phyloP scores from a whole-genome alignment of 306 rosid genomes.

The Inga leiocalycina region DNA sequence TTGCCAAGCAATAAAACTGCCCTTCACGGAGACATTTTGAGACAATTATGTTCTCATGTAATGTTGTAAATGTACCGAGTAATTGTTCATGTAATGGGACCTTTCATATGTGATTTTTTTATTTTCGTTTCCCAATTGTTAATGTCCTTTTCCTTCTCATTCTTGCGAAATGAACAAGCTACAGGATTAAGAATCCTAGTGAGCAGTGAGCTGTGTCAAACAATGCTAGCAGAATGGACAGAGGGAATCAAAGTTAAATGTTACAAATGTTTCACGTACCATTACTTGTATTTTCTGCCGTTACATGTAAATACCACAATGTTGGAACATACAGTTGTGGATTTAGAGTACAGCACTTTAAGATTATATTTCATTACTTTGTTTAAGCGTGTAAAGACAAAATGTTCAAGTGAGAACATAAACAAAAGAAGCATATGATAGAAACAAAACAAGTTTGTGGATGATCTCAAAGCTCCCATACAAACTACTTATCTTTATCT shows the following conservation, averaged over 20 bases:
- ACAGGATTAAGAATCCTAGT: not conserved
- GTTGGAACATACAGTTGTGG: not conserved
- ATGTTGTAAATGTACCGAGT: not conserved
- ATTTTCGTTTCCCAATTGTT: not conserved
- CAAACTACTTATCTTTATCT: constrained; percentile 52
- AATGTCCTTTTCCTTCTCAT: not conserved
- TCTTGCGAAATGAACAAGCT: not conserved
- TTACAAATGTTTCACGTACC: not conserved
- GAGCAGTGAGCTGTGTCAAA: no score
- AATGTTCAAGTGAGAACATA: constrained; percentile 3
- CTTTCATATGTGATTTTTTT: not conserved
- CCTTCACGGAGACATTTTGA: constrained; percentile 5
- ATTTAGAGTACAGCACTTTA: not conserved
- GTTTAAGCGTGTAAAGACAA: constrained; percentile 6
- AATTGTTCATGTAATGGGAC: not conserved
- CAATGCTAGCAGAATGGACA: not conserved
- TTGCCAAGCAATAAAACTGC: constrained; percentile 35
- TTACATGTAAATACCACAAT: not conserved
- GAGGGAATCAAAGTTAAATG: not conserved
- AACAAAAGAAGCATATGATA: not conserved
- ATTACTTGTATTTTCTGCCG: not conserved
- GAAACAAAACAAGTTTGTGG: constrained; percentile 17
- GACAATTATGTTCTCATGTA: constrained; percentile 3
- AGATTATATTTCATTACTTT: constrained; percentile 18
- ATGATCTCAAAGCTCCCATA: constrained; percentile 4